Conservation (phyloP, 441 rosid genomes). For the Flueggea neowawraea region DNA sequence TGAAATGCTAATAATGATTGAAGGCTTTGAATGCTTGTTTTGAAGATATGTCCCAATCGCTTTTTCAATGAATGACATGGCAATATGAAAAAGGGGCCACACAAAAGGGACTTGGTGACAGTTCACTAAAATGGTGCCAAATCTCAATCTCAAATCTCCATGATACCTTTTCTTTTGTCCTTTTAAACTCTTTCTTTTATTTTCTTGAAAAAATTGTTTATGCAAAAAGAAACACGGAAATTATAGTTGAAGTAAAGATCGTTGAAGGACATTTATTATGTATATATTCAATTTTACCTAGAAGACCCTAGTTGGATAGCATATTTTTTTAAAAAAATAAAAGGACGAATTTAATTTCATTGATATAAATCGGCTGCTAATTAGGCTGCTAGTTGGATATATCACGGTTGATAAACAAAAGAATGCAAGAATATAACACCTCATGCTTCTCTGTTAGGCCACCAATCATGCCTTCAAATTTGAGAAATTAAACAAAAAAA, state of each 20-base stretch:
- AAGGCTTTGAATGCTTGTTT: too few relatives aligned
- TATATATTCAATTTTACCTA: too few relatives aligned
- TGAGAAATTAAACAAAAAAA: conserved; percentile 8
- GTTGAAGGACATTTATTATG: too few relatives aligned
- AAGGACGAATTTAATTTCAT: too few relatives aligned
- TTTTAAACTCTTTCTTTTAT: too few relatives aligned
- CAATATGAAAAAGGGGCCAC: conserved; percentile 8
- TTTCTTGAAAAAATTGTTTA: neutral
- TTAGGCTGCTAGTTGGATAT: too few relatives aligned
- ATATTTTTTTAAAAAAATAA: too few relatives aligned
- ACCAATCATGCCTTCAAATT: conserved; percentile 26
- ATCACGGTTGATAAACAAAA: neutral
- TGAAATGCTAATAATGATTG: conserved; percentile 6
- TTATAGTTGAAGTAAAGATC: too few relatives aligned
- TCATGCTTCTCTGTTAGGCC: conserved; percentile 27
- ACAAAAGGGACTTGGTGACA: conserved; percentile 7
- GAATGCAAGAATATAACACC: conserved; percentile 8
- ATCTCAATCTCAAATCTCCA: neutral
- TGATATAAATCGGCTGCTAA: too few relatives aligned
- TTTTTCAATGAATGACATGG: conserved; percentile 4
- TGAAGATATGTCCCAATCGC: conserved; percentile 1
- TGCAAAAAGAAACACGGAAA: too few relatives aligned
- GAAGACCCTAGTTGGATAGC: too few relatives aligned
- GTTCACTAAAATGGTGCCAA: neutral
- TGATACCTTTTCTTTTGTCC: conserved; percentile 7